A percentile compares a stretch with the other conserved stretches of the same genome.
Conservation (phyloP, 2,329 filamentous ascomycete genomes). For the Exserohilum turcica region DNA sequence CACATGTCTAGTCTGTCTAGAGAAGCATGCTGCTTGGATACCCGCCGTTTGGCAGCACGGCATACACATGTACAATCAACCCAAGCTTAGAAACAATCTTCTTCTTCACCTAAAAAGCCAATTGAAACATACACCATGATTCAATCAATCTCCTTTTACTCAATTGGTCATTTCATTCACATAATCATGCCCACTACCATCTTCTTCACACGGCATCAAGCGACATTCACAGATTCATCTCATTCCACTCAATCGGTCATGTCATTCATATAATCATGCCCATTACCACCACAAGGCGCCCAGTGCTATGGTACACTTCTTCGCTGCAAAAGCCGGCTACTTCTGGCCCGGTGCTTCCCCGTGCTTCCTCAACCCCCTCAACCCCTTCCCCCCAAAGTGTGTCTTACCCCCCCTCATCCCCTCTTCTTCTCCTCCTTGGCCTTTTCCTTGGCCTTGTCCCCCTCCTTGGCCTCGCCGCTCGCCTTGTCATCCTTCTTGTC, state of each 20-base stretch:
- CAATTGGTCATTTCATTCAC: too few relatives aligned
- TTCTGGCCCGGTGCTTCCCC: background rate
- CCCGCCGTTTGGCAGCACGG: too few relatives aligned
- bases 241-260: constrained; percentile 16
- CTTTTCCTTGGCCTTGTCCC: constrained; percentile 62
- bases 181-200: too few relatives aligned
- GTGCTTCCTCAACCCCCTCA: constrained; percentile 17
- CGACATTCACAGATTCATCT: too few relatives aligned
- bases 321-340: constrained; percentile 6
- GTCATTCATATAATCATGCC: constrained; percentile 37
- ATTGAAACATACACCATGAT: too few relatives aligned
- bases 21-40: background rate
- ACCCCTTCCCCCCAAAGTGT: too few relatives aligned
- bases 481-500: constrained; percentile 64
- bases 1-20: too few relatives aligned
- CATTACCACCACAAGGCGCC: constrained; percentile 6
- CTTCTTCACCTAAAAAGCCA: too few relatives aligned
- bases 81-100: too few relatives aligned
- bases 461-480: constrained; percentile 52
- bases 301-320: constrained; percentile 34
- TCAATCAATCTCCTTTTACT: too few relatives aligned
- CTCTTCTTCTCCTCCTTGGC: constrained; percentile 66
- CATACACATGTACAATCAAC: too few relatives aligned
- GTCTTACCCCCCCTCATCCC: constrained; percentile 53
- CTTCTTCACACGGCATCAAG: too few relatives aligned